phyloP scores from a whole-genome alignment of 768 basidiomycete genomes.

The Termitomyces sp. region DNA sequence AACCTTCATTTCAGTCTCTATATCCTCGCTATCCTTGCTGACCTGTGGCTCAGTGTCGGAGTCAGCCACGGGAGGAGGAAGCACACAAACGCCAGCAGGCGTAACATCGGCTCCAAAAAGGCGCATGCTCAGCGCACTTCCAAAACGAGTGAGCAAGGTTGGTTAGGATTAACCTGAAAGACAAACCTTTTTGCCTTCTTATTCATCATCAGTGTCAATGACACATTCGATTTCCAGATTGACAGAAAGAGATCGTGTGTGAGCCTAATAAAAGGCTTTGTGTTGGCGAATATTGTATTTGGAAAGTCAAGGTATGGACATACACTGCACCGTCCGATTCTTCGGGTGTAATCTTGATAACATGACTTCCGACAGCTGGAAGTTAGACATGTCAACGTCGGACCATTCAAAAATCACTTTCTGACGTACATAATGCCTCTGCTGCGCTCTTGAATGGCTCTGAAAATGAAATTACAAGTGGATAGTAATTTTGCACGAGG shows the following conservation, averaged over 20 bases:
- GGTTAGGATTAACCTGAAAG: neutral
- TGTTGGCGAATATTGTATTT: constrained; percentile 4
- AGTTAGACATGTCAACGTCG: neutral
- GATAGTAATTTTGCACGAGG: constrained; percentile 79
- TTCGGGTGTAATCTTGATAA: constrained; percentile 63
- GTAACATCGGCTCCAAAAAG: constrained; percentile 82
- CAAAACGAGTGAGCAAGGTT: constrained; percentile 1
- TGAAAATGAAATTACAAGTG: constrained; percentile 59
- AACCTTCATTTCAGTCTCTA: constrained; percentile 4
- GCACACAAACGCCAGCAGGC: constrained; percentile 14
- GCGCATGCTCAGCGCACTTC: constrained; percentile 81
- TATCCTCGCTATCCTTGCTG: neutral
- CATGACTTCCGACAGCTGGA: constrained; percentile 63
- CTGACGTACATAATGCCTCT: constrained; percentile 47
- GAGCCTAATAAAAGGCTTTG: constrained; percentile 37
- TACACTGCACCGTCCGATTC: constrained; percentile 49
- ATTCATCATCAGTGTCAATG: constrained; percentile 89
- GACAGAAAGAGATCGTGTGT: constrained; percentile 85
- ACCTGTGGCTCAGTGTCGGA: constrained; percentile 2
- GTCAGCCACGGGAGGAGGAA: neutral
- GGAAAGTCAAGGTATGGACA: constrained; percentile 19
- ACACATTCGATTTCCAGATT: constrained; percentile 90
- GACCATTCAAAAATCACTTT: neutral
- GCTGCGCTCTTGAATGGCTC: constrained; percentile 55
- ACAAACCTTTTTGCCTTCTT: constrained; percentile 91